These are phyloP conservation scores for Prillingera fragicola DNA, from an alignment of 1,284 basidiomycete species.

Conservation along the genomic window DNA sequence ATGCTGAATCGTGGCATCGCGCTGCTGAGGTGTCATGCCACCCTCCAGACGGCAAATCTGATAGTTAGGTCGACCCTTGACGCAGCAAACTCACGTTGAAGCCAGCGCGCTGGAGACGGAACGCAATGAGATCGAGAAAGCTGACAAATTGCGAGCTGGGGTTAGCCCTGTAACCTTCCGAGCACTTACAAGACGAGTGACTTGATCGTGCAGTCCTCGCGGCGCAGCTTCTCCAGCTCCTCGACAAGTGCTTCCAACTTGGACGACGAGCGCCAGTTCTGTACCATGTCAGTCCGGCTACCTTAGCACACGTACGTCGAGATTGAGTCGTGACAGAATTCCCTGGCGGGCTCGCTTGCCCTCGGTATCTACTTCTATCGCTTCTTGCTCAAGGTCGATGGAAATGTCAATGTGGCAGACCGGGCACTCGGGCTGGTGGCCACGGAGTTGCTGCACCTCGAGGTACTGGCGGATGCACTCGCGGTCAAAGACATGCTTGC, in stretches of 20 bases:
- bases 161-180: neutral
- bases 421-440: conserved; percentile 88
- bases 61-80: conserved; percentile 1
- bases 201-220: conserved; percentile 87
- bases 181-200: conserved; percentile 73
- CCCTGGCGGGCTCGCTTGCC: conserved; percentile 71
- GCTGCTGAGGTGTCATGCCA: conserved; percentile 92
- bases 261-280: conserved; percentile 83
- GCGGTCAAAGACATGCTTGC: conserved; percentile 64
- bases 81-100: conserved; percentile 59
- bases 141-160: conserved; percentile 39
- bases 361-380: conserved; percentile 57
- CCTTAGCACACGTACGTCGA: conserved; percentile 53
- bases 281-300: neutral
- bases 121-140: conserved; percentile 74
- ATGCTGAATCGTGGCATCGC: conserved; percentile 89
- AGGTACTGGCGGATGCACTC: conserved; percentile 95
- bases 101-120: conserved; percentile 83
- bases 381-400: conserved; percentile 90
- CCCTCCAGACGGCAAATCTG: conserved; percentile 92
- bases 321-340: conserved; percentile 82
- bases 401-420: conserved; percentile 90
- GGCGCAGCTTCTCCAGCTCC: conserved; percentile 76
- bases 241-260: conserved; percentile 97
- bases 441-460: conserved; percentile 55